A percentile compares a stretch with the other conserved stretches of the same genome.
These are phyloP conservation scores for Macrophomina phaseolina DNA, from an alignment of 2,329 filamentous ascomycete genomes.

Conservation along the genomic window DNA sequence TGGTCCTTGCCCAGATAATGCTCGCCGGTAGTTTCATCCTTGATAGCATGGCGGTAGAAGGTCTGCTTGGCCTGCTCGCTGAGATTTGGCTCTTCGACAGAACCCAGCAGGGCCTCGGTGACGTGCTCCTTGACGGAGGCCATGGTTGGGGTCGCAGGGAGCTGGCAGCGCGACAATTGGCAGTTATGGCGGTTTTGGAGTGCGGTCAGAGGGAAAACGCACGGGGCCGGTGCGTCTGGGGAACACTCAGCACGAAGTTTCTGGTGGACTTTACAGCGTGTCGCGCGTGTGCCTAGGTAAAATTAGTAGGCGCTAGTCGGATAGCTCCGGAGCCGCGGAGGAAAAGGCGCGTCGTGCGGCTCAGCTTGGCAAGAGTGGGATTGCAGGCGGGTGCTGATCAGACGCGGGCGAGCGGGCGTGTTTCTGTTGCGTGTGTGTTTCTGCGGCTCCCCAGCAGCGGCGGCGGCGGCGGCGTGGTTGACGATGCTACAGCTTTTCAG, in stretches of 20 bases:
- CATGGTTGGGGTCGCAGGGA: constrained; percentile 19
- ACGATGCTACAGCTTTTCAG: not conserved
- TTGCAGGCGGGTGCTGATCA: not conserved
- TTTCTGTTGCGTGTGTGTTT: not conserved
- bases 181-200: constrained; percentile 3
- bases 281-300: constrained; percentile 21
- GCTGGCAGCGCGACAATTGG: constrained; percentile 21
- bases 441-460: not conserved
- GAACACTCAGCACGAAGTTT: constrained; percentile 14
- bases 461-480: constrained; percentile 1
- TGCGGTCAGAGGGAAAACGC: constrained; percentile 23
- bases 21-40: constrained; percentile 77
- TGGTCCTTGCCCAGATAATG: constrained; percentile 81
- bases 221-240: constrained; percentile 19
- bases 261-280: constrained; percentile 17
- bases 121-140: constrained; percentile 70
- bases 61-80: constrained; percentile 76
- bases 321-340: constrained; percentile 25
- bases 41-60: constrained; percentile 77
- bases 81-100: constrained; percentile 62
- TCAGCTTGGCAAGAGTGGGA: constrained; percentile 22
- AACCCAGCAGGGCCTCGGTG: constrained; percentile 68
- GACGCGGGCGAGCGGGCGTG: constrained; percentile 17
- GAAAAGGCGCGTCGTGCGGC: constrained; percentile 17
- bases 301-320: constrained; percentile 26